Conservation (phyloP, 2,329 filamentous ascomycete species). For the Penicillium sp. region DNA sequence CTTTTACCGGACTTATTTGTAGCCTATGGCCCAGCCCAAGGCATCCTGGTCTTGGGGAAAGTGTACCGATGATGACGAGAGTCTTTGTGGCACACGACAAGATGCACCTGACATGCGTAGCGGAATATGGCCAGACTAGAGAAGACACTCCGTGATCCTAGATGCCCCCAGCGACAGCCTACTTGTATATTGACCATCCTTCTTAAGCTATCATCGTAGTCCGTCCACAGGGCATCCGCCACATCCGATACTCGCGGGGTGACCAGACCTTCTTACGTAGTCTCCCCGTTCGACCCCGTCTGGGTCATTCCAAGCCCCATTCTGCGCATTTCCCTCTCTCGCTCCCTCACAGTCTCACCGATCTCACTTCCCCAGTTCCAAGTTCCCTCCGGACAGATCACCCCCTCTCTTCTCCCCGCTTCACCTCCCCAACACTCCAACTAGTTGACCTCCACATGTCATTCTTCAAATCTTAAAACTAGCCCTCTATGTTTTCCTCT, state of each 20-base stretch:
- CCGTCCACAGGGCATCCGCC: constrained; percentile 12
- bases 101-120: background rate
- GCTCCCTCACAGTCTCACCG: constrained; percentile 3
- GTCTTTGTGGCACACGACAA: constrained; percentile 12
- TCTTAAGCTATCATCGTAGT: background rate
- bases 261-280: constrained; percentile 11
- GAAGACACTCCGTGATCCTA: background rate
- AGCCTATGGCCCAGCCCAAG: background rate
- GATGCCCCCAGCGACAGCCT: background rate
- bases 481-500: background rate
- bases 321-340: too few relatives aligned
- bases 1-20: background rate
- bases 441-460: constrained; percentile 14
- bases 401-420: constrained; percentile 11
- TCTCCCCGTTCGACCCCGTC: constrained; percentile 11
- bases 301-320: background rate
- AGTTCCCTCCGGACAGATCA: constrained; percentile 11
- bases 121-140: background rate
- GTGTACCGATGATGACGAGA: constrained; percentile 1
- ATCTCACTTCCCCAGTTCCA: constrained; percentile 27
- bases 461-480: constrained; percentile 1
- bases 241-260: constrained; percentile 13
- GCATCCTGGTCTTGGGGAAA: background rate
- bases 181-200: background rate
- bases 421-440: constrained; percentile 2